phyloP scores from a whole-genome alignment of 306 rosid genomes.

The Quercus aquifolioides region DNA sequence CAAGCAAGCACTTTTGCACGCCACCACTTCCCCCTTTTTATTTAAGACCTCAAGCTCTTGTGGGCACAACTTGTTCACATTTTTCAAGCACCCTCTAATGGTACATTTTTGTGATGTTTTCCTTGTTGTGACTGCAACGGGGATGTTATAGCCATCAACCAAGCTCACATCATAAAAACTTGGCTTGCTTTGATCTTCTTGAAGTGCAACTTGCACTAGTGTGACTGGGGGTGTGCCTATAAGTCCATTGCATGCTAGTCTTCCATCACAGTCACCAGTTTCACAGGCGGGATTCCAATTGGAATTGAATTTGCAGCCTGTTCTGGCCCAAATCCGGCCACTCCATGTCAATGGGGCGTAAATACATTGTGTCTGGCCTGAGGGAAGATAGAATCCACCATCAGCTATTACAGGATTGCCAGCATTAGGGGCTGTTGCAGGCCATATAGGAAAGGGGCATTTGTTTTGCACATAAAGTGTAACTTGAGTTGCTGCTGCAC shows the following conservation, averaged over 20 bases:
- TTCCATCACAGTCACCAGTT: constrained; percentile 85
- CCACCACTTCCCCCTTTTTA: constrained; percentile 53
- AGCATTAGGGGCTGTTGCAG: constrained; percentile 76
- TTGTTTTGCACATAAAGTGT: constrained; percentile 59
- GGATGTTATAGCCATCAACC: constrained; percentile 85
- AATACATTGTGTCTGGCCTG: constrained; percentile 42
- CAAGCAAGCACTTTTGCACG: constrained; percentile 87
- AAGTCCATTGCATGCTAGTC: constrained; percentile 73
- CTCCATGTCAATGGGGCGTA: constrained; percentile 68
- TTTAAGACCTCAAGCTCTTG: constrained; percentile 53
- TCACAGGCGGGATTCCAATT: constrained; percentile 58
- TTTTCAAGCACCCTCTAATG: constrained; percentile 58
- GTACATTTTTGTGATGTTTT: constrained; percentile 35
- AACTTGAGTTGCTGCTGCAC: constrained; percentile 40
- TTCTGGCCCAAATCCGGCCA: constrained; percentile 95
- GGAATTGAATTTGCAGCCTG: constrained; percentile 60
- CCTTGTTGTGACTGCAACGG: constrained; percentile 41
- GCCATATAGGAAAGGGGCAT: constrained; percentile 87
- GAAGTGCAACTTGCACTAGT: constrained; percentile 59
- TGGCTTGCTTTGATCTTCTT: constrained; percentile 53
- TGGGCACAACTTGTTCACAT: constrained; percentile 56
- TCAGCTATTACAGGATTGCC: constrained; percentile 72
- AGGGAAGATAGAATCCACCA: constrained; percentile 74
- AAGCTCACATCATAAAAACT: constrained; percentile 72
- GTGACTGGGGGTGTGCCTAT: constrained; percentile 86